A percentile compares a stretch with the other conserved stretches of the same genome.
Evolutionary conservation across 768 basidiomycete species (phyloP).

Genomic region (Hygrophoropsis aurantiaca): DNA sequence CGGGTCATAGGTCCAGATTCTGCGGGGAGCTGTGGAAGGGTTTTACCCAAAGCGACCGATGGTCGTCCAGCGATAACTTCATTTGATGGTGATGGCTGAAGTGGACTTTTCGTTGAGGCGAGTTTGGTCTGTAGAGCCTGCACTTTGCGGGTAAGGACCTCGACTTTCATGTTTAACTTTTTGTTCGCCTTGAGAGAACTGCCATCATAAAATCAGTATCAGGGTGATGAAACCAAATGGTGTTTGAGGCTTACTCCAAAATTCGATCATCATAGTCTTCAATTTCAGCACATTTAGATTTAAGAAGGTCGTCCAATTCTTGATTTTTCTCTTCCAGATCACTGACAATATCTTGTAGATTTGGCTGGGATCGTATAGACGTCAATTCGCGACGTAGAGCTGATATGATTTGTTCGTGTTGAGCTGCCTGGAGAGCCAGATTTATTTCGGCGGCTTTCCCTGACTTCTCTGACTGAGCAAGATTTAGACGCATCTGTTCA

Average conservation of each 20-base stretch:
- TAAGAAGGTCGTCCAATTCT: conserved; percentile 75
- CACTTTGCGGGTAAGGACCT: conserved; percentile 69
- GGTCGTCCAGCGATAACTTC: too few relatives aligned
- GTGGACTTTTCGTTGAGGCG: conserved; percentile 47
- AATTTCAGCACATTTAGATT: conserved; percentile 71
- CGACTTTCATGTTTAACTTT: conserved; percentile 68
- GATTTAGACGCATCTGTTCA: conserved; percentile 40
- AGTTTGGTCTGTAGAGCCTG: conserved; percentile 71
- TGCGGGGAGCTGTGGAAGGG: conserved; percentile 17
- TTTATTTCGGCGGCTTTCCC: conserved; percentile 65
- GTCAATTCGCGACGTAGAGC: conserved; percentile 59
- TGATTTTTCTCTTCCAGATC: conserved; percentile 69
- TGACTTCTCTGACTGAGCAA: conserved; percentile 55
- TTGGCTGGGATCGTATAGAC: conserved; percentile 50
- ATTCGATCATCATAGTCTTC: conserved; percentile 83
- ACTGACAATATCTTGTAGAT: conserved; percentile 52
- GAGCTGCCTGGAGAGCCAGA: conserved; percentile 60
- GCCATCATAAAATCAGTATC: conserved; percentile 7
- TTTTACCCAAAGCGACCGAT: conserved; percentile 13
- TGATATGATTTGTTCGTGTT: conserved; percentile 64
- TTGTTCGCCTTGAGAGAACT: conserved; percentile 83
- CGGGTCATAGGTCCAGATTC: too few relatives aligned
- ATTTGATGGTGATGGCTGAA: conserved; percentile 8
- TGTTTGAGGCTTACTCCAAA: conserved; percentile 58
- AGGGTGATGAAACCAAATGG: conserved; percentile 4